Percentiles rank a stretch among this genome's conserved stretches.
Evolutionary conservation across 2,329 filamentous ascomycete genomes (phyloP).

Genomic region (Pseudogymnoascus sp.): DNA sequence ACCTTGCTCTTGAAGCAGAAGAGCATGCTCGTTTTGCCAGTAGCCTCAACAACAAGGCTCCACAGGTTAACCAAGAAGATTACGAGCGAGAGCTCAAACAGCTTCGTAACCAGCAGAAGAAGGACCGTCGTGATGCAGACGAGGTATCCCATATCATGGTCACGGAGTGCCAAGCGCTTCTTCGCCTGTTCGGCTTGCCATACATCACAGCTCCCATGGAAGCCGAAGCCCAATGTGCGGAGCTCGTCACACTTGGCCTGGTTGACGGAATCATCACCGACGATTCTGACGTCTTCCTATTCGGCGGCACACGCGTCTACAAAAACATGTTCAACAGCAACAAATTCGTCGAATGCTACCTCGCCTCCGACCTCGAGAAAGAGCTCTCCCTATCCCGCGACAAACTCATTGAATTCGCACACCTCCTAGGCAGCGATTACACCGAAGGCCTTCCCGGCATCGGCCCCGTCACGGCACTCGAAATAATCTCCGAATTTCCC

Average conservation of each 20-base stretch:
- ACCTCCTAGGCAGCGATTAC: slow-evolving; percentile 89
- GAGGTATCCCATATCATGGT: slow-evolving; percentile 97
- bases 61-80: slow-evolving; percentile 60
- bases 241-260: slow-evolving; percentile 74
- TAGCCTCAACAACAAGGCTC: slow-evolving; percentile 68
- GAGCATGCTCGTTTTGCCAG: slow-evolving; percentile 91
- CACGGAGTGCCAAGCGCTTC: slow-evolving; percentile 82
- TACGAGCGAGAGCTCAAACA: slow-evolving; percentile 84
- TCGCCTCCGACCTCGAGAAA: slow-evolving; percentile 72
- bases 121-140: slow-evolving; percentile 89
- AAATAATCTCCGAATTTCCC: slow-evolving; percentile 86
- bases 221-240: slow-evolving; percentile 93
- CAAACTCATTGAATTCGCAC: slow-evolving; percentile 81
- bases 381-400: slow-evolving; percentile 82
- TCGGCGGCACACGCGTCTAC: slow-evolving; percentile 92
- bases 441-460: slow-evolving; percentile 86
- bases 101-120: slow-evolving; percentile 88
- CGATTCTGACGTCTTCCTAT: slow-evolving; percentile 92
- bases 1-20: slow-evolving; percentile 82
- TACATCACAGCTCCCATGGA: slow-evolving; percentile 99
- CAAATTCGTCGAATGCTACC: slow-evolving; percentile 95
- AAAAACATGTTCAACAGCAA: slow-evolving; percentile 99
- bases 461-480: slow-evolving; percentile 87
- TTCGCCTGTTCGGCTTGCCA: slow-evolving; percentile 84
- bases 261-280: slow-evolving; percentile 98